Evolutionary conservation across 2,329 filamentous ascomycete genomes (phyloP).

Genomic region (Orbilia oligospora): DNA sequence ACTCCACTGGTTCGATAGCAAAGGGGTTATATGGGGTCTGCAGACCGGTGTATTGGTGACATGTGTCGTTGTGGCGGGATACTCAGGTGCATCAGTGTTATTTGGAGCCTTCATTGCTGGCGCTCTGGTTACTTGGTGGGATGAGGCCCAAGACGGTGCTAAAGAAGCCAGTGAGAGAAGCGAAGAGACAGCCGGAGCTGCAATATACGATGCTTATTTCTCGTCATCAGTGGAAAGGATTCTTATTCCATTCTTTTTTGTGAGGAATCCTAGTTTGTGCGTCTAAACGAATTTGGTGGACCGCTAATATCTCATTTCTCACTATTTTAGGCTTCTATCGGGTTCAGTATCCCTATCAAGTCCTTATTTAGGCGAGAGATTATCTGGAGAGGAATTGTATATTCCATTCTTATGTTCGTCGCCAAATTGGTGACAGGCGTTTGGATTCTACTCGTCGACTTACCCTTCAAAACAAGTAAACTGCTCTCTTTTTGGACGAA

Average conservation of each 20-base stretch:
- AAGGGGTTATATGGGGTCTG: constrained; percentile 67
- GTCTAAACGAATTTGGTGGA: neutral
- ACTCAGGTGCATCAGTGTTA: constrained; percentile 75
- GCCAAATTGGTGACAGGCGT: constrained; percentile 75
- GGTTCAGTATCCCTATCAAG: constrained; percentile 82
- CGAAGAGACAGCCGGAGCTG: constrained; percentile 29
- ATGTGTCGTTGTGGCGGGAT: constrained; percentile 71
- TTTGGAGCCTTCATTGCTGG: constrained; percentile 77
- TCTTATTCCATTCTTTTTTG: constrained; percentile 81
- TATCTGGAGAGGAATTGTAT: constrained; percentile 81
- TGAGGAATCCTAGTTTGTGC: constrained; percentile 66
- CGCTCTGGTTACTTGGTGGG: constrained; percentile 75
- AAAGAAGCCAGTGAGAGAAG: neutral
- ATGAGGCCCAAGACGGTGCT: constrained; percentile 66
- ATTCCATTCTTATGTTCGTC: constrained; percentile 78
- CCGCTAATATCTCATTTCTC: constrained; percentile 26
- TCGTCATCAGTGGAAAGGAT: constrained; percentile 69
- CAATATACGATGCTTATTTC: constrained; percentile 68
- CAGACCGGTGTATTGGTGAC: constrained; percentile 72
- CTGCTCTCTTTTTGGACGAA: constrained; percentile 35
- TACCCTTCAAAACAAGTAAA: constrained; percentile 63
- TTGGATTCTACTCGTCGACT: constrained; percentile 70
- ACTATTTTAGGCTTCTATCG: constrained; percentile 72
- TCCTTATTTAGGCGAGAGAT: constrained; percentile 76
- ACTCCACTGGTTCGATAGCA: constrained; percentile 61